Conservation (phyloP, 2,329 filamentous ascomycete genomes). For the Xylariaceae sp. region DNA sequence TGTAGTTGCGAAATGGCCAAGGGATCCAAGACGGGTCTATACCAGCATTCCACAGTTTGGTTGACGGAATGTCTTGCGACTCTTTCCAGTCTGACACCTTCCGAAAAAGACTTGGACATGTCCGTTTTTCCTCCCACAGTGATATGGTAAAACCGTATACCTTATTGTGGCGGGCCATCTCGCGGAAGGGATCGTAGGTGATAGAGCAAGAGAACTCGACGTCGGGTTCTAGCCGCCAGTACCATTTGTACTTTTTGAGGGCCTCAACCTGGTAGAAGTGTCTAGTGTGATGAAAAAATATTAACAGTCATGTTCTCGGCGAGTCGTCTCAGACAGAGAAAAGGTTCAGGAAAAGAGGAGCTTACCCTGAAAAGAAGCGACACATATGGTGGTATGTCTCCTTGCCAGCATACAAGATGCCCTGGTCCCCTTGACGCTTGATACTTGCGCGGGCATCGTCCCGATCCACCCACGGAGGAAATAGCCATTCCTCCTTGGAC, state of each 20-base stretch:
- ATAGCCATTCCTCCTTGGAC: conserved; percentile 48
- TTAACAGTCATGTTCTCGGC: conserved; percentile 1
- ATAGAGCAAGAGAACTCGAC: conserved; percentile 52
- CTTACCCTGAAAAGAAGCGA: conserved; percentile 51
- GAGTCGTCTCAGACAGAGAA: not conserved
- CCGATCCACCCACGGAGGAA: conserved; percentile 44
- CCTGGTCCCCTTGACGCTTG: conserved; percentile 41
- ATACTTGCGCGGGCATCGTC: conserved; percentile 42
- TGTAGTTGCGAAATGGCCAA: conserved; percentile 46
- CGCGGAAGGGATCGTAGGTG: conserved; percentile 53
- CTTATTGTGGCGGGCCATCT: conserved; percentile 51
- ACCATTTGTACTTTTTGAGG: conserved; percentile 52
- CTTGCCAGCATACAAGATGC: conserved; percentile 48
- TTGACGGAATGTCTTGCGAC: conserved; percentile 43
- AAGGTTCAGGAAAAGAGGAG: too few species aligned
- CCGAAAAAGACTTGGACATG: conserved; percentile 51
- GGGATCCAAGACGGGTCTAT: conserved; percentile 49
- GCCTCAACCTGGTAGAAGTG: conserved; percentile 52
- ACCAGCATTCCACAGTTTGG: conserved; percentile 48
- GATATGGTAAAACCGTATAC: conserved; percentile 52
- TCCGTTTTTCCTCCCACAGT: conserved; percentile 49
- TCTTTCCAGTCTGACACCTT: conserved; percentile 51
- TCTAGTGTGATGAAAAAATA: conserved; percentile 31
- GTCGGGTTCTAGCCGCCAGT: conserved; percentile 53
- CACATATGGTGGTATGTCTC: conserved; percentile 52